These are phyloP conservation scores for Acanthamoeba polyphaga DNA, from an alignment of 208 protist genomes.

Conservation along the genomic window DNA sequence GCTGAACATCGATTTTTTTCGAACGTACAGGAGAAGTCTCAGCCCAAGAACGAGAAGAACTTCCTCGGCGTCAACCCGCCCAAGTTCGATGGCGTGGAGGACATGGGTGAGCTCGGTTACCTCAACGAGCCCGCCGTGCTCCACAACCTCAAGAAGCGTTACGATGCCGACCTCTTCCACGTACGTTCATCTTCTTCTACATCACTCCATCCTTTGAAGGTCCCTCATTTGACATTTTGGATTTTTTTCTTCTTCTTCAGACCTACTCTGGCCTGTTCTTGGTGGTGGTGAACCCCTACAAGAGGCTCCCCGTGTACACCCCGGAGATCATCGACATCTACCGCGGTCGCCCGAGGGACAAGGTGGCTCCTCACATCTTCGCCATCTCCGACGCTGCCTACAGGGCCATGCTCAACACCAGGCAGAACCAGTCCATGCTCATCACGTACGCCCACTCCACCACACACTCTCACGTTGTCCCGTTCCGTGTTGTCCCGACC, in stretches of 20 bases:
- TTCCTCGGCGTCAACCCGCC: slow-evolving; percentile 79
- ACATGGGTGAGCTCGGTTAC: slow-evolving; percentile 83
- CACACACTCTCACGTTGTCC: background rate
- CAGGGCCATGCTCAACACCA: slow-evolving; percentile 82
- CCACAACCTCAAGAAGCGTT: slow-evolving; percentile 84
- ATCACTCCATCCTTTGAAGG: background rate
- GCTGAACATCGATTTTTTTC: background rate
- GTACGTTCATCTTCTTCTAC: slow-evolving; percentile 46
- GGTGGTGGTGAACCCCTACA: slow-evolving; percentile 75
- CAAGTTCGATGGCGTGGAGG: slow-evolving; percentile 82
- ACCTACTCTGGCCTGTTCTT: slow-evolving; percentile 83
- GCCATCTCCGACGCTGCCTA: slow-evolving; percentile 85
- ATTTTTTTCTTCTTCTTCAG: slow-evolving; percentile 91
- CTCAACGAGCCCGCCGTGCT: slow-evolving; percentile 86
- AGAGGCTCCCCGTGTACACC: slow-evolving; percentile 84
- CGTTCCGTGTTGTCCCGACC: background rate
- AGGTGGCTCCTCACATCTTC: slow-evolving; percentile 86
- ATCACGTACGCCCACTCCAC: slow-evolving; percentile 74
- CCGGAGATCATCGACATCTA: slow-evolving; percentile 85
- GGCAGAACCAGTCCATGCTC: slow-evolving; percentile 85
- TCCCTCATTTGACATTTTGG: background rate
- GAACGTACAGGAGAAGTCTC: slow-evolving; percentile 53
- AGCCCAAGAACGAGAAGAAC: slow-evolving; percentile 75
- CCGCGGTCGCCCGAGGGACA: slow-evolving; percentile 80
- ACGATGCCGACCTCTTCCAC: slow-evolving; percentile 84